These are phyloP conservation scores for Truncatella angustata DNA, from an alignment of 2,329 filamentous ascomycete genomes.

Conservation along the genomic window DNA sequence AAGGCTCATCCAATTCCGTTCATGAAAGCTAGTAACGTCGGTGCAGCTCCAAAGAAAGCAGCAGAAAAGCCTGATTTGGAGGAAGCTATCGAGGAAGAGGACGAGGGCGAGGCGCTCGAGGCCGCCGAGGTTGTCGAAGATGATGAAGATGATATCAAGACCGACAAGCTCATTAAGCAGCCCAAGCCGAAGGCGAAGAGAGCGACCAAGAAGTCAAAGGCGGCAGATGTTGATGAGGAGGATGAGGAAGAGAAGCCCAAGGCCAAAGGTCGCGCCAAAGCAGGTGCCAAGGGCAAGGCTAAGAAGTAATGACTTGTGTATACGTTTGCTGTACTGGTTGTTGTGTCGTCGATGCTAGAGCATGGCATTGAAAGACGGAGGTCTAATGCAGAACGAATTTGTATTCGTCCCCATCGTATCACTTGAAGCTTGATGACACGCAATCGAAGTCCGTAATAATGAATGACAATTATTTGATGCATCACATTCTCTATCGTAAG, in stretches of 20 bases:
- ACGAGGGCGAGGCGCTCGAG: slow-evolving; percentile 64
- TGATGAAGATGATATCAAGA: slow-evolving; percentile 76
- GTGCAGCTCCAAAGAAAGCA: slow-evolving; percentile 67
- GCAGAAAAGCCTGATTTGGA: slow-evolving; percentile 86
- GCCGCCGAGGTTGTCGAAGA: slow-evolving; percentile 64
- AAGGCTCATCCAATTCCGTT: slow-evolving; percentile 89
- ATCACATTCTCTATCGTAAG: too few relatives aligned
- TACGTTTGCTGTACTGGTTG: too few relatives aligned
- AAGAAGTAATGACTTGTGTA: slow-evolving; percentile 25
- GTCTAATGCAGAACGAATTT: too few relatives aligned
- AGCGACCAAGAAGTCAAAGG: slow-evolving; percentile 37
- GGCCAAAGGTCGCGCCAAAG: slow-evolving; percentile 36
- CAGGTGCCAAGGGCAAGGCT: slow-evolving; percentile 25
- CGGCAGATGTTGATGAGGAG: slow-evolving; percentile 43
- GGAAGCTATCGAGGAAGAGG: slow-evolving; percentile 91
- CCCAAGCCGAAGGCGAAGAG: slow-evolving; percentile 72
- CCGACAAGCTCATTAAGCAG: slow-evolving; percentile 94
- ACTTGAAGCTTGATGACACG: too few relatives aligned
- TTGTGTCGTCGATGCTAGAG: too few relatives aligned
- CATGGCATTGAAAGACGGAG: too few relatives aligned
- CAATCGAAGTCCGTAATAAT: too few relatives aligned
- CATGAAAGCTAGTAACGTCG: slow-evolving; percentile 83
- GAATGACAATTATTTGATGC: too few relatives aligned
- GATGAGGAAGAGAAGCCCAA: slow-evolving; percentile 53
- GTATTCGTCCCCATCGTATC: too few relatives aligned